Conservation (phyloP, 176 grass and related monocot species). For the Calamus simplicifolius region DNA sequence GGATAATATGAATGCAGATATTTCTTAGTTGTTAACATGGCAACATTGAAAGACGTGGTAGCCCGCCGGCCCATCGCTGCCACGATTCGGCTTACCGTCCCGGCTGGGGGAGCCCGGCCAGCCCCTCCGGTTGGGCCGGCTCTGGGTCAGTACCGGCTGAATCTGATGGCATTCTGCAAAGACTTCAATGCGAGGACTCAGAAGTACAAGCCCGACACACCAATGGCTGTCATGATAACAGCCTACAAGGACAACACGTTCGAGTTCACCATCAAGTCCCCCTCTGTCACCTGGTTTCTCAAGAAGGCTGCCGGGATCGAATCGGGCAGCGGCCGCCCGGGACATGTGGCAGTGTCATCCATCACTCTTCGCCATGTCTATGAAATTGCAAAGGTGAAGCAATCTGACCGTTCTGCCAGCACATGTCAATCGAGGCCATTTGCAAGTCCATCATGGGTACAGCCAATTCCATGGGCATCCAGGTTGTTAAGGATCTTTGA, state of each 20-base stretch:
- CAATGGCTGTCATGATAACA: slow-evolving; percentile 74
- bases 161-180: slow-evolving; percentile 95
- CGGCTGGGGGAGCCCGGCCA: slow-evolving; percentile 64
- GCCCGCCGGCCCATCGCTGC: slow-evolving; percentile 55
- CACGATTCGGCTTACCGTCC: slow-evolving; percentile 67
- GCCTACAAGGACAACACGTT: slow-evolving; percentile 91
- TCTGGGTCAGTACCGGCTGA: slow-evolving; percentile 70
- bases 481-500: slow-evolving; percentile 82
- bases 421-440: slow-evolving; percentile 65
- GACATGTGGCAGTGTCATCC: slow-evolving; percentile 42
- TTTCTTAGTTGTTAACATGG: slow-evolving; percentile 23
- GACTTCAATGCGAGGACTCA: slow-evolving; percentile 95
- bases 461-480: slow-evolving; percentile 80
- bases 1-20: slow-evolving; percentile 13
- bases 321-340: slow-evolving; percentile 46
- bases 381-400: slow-evolving; percentile 85
- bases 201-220: slow-evolving; percentile 88
- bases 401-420: slow-evolving; percentile 58
- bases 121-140: slow-evolving; percentile 73
- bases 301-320: slow-evolving; percentile 74
- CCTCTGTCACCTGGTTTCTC: slow-evolving; percentile 73
- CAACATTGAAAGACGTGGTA: slow-evolving; percentile 63
- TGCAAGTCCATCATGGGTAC: slow-evolving; percentile 87
- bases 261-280: slow-evolving; percentile 78
- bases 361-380: slow-evolving; percentile 66